Evolutionary conservation across 768 basidiomycete genomes (phyloP), one percentile per base, ranked within the genome.

Genomic region (Hydnomerulius pinastri): DNA sequence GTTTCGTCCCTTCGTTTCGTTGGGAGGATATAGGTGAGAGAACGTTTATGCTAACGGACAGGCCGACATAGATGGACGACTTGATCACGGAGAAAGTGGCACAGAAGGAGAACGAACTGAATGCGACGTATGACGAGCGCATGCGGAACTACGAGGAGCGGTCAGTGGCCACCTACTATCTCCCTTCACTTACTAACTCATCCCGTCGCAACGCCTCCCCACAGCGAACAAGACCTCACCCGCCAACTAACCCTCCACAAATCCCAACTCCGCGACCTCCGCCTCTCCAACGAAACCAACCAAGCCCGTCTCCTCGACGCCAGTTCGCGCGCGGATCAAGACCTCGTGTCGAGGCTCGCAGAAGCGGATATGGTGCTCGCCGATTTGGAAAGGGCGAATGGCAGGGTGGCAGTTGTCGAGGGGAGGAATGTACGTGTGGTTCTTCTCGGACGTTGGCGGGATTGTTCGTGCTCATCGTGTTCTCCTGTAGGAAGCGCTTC

Each of bases 81-180:
- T 75, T 94, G 73, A 91, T 98, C 49, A 79, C 83, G 53, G 96
- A 98, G 58, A 87, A 87, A 62, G 88, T 98, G 28, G 73, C 76
- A 3, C 89, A 91, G 68, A 98, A 98, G 71, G 92, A 98, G 73
- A 96, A 95, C 49, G 97, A 98, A 71, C 76, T 98, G 17, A 91
- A 96, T 57, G 97, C 96, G 13, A 94, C 91, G 5, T 98, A 97
- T 57, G 97, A 99, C 61, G 97, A 99, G 72, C 87, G 87, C 58
- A 77, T 99, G 65, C 78, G 92, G 43, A 99, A 98, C 68, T 98
- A 96, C 59, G 94, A 95, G 68, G 96, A 96, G 63, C 81, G 96
- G 93, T 93, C 58, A 24, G 83, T 68, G 8, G 6, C 7, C 5
- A 4, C 29, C 17, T 35, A 33, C 10, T 12, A 5, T 6, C 3